A percentile compares a stretch with the other conserved stretches of the same genome.
Conservation (phyloP, 225 moss, liverwort and hornwort species). For the Polytrichum formosum region DNA sequence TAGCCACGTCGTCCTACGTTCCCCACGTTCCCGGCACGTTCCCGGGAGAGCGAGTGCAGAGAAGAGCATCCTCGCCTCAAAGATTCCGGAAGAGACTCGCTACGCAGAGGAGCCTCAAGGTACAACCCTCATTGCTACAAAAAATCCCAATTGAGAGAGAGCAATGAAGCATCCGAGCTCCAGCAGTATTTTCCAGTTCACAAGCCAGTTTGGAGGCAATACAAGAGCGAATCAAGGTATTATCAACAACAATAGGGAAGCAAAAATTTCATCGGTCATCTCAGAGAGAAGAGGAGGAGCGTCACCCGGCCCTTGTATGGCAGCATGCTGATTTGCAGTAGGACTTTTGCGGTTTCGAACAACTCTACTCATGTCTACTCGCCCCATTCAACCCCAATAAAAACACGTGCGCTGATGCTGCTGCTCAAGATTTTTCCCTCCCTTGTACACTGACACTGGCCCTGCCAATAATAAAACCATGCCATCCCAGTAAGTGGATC, state of each 20-base stretch:
- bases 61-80: not conserved
- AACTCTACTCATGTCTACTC: slow-evolving; percentile 66
- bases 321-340: slow-evolving; percentile 53
- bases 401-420: slow-evolving; percentile 9
- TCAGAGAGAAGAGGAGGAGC: slow-evolving; percentile 1
- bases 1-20: no score
- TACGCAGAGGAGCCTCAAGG: slow-evolving; percentile 15
- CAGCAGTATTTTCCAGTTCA: not conserved
- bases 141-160: not conserved
- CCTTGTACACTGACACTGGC: slow-evolving; percentile 13
- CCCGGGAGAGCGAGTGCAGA: not conserved
- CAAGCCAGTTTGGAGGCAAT: not conserved
- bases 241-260: not conserved
- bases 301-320: slow-evolving; percentile 36
- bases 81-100: no score
- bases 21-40: no score
- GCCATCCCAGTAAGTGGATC: no score
- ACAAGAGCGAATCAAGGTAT: not conserved
- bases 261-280: not conserved
- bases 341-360: slow-evolving; percentile 55
- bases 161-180: slow-evolving; percentile 16
- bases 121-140: slow-evolving; percentile 5
- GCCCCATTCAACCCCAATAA: slow-evolving; percentile 62
- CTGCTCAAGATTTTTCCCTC: not conserved
- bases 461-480: slow-evolving; percentile 3